phyloP scores from a whole-genome alignment of 495 filamentous ascomycete species.

The Letharia columbiana region DNA sequence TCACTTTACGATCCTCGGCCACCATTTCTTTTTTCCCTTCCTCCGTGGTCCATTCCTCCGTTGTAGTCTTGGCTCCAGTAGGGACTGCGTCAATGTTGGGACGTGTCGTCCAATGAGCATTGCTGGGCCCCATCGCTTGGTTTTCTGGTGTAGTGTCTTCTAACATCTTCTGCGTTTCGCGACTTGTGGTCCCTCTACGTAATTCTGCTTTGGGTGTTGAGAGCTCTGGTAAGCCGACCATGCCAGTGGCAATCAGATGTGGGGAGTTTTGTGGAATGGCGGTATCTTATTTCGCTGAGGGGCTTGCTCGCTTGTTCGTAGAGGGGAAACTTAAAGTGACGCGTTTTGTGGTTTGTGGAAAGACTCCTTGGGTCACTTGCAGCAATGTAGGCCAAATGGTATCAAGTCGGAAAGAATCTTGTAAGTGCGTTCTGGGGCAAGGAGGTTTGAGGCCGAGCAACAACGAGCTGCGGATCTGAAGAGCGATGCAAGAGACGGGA shows the following conservation, averaged over 20 bases:
- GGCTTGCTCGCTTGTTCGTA: background rate
- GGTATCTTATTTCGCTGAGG: background rate
- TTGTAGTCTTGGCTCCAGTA: constrained; percentile 72
- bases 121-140: background rate
- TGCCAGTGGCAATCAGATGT: background rate
- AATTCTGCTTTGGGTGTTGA: background rate
- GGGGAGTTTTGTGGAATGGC: background rate
- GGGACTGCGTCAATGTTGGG: background rate
- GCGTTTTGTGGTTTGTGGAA: background rate
- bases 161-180: background rate
- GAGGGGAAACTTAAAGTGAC: background rate
- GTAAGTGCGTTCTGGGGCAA: background rate
- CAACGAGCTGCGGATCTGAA: background rate
- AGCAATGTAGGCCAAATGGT: background rate
- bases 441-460: background rate
- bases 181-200: background rate
- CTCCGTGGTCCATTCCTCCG: constrained; percentile 43
- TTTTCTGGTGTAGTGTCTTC: background rate
- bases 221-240: background rate
- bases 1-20: background rate
- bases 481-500: background rate
- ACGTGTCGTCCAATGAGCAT: background rate
- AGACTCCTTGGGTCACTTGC: background rate
- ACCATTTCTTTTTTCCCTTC: background rate
- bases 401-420: background rate